Base-by-base conservation (phyloP, 78 protist species). In the Chrysochromulina tobinii region DNA sequence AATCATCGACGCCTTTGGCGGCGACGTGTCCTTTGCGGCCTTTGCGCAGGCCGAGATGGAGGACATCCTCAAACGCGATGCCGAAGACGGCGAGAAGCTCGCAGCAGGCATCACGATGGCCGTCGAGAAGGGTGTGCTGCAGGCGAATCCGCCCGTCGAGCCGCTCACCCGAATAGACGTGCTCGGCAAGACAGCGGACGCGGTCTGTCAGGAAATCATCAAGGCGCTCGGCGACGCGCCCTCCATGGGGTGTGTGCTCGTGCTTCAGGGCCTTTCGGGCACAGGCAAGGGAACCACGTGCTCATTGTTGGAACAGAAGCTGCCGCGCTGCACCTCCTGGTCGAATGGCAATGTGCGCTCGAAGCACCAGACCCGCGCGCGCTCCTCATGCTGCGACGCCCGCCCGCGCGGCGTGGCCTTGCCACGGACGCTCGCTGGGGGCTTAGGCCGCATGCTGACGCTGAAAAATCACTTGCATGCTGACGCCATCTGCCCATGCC, bases 281-380 rank as follows among this genome's bases (percentile, higher is more conserved):
- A 90, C 92, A 20, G 92, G 92, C 48, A 90, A 90, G 57, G 92
- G 92, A 27, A 90, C 92, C 38, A 90, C 92, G n/a, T 23, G 25
- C 14, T 50, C 8, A n/a, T 51, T 7, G 23, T 38, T 90, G 77
- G 12, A 67, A 59, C n/a, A 11, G 14, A 75, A 0, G 88, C 92
- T 90, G 27, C 92, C 92, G 25, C 23, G 50, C 72, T 14, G 54
- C 51, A 54, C 48, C 21, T 17, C 77, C 51, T 90, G 92, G 92
- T 77, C 89, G 48, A 90, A 90, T 73, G 92, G 92, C 55, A 90
- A 90, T n/a, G 64, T 38, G 38, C 38, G 38, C 38, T 38, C 38
- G 38, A 38, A 38, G 38, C 38, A 38, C 38, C 38, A 38, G 38
- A 38, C 38, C 38, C 38, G 38, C 38, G 38, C 38, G 38, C 38